Percentiles rank a stretch among this genome's conserved stretches.
Evolutionary conservation across 1,284 basidiomycete species (phyloP).

Genomic region (Marasmius fiardii): DNA sequence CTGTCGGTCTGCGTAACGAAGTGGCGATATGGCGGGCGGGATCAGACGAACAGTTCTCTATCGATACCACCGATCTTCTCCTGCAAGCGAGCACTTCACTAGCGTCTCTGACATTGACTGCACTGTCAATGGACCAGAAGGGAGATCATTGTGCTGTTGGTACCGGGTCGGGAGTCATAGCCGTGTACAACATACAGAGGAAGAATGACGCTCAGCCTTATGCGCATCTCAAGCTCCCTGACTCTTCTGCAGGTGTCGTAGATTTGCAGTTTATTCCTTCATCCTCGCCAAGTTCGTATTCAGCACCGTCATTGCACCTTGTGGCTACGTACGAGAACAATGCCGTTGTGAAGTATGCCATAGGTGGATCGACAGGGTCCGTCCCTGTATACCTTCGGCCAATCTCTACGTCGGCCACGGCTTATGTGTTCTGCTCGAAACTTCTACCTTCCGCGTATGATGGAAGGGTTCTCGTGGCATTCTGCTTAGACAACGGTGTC

Average conservation of each 20-base stretch:
- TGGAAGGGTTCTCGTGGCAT: constrained; percentile 49
- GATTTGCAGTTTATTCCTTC: constrained; percentile 43
- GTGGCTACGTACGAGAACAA: constrained; percentile 61
- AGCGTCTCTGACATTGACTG: constrained; percentile 47
- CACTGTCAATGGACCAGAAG: constrained; percentile 52
- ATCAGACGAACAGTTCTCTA: constrained; percentile 37
- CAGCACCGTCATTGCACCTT: constrained; percentile 28
- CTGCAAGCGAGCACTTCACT: constrained; percentile 46
- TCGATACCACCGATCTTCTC: constrained; percentile 51
- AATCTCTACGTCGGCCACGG: constrained; percentile 38
- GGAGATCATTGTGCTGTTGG: constrained; percentile 63
- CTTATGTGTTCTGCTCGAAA: constrained; percentile 42
- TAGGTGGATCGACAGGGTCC: constrained; percentile 34
- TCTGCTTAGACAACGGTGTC: constrained; percentile 59
- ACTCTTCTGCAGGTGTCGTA: constrained; percentile 43
- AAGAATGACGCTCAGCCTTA: constrained; percentile 33
- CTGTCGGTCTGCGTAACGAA: constrained; percentile 78
- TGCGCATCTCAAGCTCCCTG: constrained; percentile 44
- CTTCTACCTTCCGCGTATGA: constrained; percentile 45
- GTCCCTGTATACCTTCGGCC: constrained; percentile 31
- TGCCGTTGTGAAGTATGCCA: constrained; percentile 49
- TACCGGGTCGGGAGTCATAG: constrained; percentile 57
- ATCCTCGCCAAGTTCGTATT: constrained; percentile 23
- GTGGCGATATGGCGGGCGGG: constrained; percentile 61
- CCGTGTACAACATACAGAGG: constrained; percentile 50